Percentiles rank a stretch among this genome's conserved stretches.
Conservation (phyloP, 371 early-diverging fungal species). For the Mucor circinelloides region DNA sequence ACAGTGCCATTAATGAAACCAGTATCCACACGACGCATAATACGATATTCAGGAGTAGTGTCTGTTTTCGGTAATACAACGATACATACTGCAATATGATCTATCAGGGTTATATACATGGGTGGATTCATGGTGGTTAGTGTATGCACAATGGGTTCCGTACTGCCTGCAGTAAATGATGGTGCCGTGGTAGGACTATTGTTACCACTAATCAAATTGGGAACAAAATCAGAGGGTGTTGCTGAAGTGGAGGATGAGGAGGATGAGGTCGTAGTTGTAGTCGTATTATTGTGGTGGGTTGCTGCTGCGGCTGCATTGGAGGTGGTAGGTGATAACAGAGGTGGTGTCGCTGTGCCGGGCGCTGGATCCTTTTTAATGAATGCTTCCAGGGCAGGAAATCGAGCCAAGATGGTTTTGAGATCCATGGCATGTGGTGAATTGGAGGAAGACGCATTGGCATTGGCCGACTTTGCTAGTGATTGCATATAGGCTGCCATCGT, state of each 20-base stretch:
- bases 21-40: slow-evolving; percentile 79
- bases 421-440: slow-evolving; percentile 31
- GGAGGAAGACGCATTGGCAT: slow-evolving; percentile 10
- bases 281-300: background rate
- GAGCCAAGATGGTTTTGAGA: slow-evolving; percentile 41
- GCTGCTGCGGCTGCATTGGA: slow-evolving; percentile 2
- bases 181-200: background rate
- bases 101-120: slow-evolving; percentile 75
- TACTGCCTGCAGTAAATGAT: slow-evolving; percentile 9
- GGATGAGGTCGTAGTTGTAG: background rate
- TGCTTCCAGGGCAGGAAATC: slow-evolving; percentile 47
- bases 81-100: slow-evolving; percentile 74
- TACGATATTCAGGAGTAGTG: slow-evolving; percentile 49
- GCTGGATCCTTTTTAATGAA: slow-evolving; percentile 41
- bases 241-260: background rate
- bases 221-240: slow-evolving; percentile 3
- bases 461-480: slow-evolving; percentile 30
- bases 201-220: slow-evolving; percentile 2
- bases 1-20: slow-evolving; percentile 86
- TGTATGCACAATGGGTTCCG: slow-evolving; percentile 27
- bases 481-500: slow-evolving; percentile 46
- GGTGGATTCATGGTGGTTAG: slow-evolving; percentile 37
- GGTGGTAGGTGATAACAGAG: background rate
- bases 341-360: slow-evolving; percentile 5
- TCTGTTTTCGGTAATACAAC: slow-evolving; percentile 61